phyloP scores from a whole-genome alignment of 2,329 filamentous ascomycete species.

The Hypoxylon sp. region DNA sequence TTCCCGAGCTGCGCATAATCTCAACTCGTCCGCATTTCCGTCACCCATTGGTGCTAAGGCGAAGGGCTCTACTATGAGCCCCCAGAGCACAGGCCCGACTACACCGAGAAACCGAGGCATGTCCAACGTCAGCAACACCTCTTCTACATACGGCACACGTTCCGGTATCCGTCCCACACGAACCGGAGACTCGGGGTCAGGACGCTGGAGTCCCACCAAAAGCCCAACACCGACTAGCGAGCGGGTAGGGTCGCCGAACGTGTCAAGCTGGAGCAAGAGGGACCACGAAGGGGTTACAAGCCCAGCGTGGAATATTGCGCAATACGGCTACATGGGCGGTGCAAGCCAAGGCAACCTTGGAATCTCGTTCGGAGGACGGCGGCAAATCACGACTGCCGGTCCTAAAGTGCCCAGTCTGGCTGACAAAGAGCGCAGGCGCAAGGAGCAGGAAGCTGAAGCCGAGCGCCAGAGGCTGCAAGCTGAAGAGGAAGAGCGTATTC shows the following conservation, averaged over 20 bases:
- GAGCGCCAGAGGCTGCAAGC: constrained; percentile 64
- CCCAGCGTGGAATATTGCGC: constrained; percentile 97
- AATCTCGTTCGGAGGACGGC: constrained; percentile 86
- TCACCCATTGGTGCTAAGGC: constrained; percentile 77
- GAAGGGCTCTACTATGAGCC: constrained; percentile 64
- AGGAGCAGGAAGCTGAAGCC: constrained; percentile 64
- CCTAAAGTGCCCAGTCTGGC: constrained; percentile 82
- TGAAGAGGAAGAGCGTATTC: constrained; percentile 60
- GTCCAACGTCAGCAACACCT: constrained; percentile 67
- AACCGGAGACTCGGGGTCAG: constrained; percentile 62
- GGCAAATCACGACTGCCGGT: constrained; percentile 87
- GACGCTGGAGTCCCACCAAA: constrained; percentile 69
- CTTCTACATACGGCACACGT: constrained; percentile 56
- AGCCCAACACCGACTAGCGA: constrained; percentile 58
- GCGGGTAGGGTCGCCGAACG: constrained; percentile 60
- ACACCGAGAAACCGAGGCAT: constrained; percentile 59
- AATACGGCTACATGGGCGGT: constrained; percentile 98
- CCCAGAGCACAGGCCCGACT: constrained; percentile 67
- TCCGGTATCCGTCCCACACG: constrained; percentile 55
- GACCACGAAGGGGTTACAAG: constrained; percentile 80
- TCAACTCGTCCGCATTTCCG: constrained; percentile 78
- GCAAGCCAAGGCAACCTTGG: constrained; percentile 96
- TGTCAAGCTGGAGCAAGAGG: constrained; percentile 91
- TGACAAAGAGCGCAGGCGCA: constrained; percentile 79
- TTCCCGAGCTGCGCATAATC: constrained; percentile 80